These are phyloP conservation scores for Glycine tomentella DNA, from an alignment of 306 rosid genomes.

Conservation along the genomic window DNA sequence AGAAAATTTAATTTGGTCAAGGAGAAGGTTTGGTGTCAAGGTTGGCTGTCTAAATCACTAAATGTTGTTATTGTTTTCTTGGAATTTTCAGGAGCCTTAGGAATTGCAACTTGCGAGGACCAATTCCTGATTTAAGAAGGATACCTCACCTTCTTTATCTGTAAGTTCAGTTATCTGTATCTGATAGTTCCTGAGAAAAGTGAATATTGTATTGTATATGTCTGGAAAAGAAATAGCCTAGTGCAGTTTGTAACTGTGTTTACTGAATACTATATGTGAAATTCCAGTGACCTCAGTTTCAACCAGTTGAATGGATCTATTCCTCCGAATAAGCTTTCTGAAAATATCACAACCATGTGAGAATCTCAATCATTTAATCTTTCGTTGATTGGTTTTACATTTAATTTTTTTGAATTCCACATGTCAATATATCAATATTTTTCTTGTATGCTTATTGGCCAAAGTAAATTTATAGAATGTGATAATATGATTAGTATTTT, in stretches of 20 bases:
- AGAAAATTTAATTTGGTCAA: slow-evolving; percentile 24
- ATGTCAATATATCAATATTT: slow-evolving; percentile 7
- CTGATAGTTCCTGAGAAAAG: slow-evolving; percentile 17
- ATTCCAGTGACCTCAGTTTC: slow-evolving; percentile 83
- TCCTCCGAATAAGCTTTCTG: slow-evolving; percentile 67
- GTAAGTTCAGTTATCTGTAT: slow-evolving; percentile 63
- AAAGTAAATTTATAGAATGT: slow-evolving; percentile 5
- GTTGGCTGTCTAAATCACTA: neutral
- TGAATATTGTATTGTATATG: slow-evolving; percentile 17
- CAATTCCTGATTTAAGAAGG: slow-evolving; percentile 82
- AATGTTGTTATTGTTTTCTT: slow-evolving; percentile 46
- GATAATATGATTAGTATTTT: neutral
- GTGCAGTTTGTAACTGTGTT: slow-evolving; percentile 31
- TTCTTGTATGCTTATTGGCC: neutral
- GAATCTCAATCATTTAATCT: slow-evolving; percentile 49
- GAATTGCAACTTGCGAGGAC: slow-evolving; percentile 85
- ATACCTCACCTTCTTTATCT: slow-evolving; percentile 65
- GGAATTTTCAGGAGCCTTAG: slow-evolving; percentile 77
- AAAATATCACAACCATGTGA: slow-evolving; percentile 84
- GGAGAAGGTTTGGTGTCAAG: slow-evolving; percentile 20
- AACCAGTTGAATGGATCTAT: slow-evolving; percentile 78
- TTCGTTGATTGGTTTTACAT: slow-evolving; percentile 21
- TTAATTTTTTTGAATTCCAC: slow-evolving; percentile 31
- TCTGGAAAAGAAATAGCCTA: slow-evolving; percentile 20
- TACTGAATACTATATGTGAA: slow-evolving; percentile 43